Evolutionary conservation across 2,329 filamentous ascomycete genomes (phyloP), one percentile per base, ranked within the genome.

Genomic region (Beauveria rudraprayagi): DNA sequence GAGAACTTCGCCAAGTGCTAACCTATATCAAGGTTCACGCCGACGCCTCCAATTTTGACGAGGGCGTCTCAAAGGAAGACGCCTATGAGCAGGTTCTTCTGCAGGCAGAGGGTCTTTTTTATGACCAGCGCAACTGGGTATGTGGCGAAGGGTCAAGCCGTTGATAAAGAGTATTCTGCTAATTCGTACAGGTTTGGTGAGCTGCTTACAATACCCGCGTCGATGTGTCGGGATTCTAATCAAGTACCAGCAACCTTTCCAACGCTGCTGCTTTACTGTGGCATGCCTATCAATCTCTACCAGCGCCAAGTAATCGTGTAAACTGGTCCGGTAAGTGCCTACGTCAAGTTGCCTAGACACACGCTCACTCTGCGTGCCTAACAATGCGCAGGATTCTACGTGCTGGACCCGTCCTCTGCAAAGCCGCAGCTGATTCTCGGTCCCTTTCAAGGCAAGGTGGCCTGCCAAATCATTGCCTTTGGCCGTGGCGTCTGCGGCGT

Each of bases 71-170:
- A 58, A 93, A 92, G 73, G 78, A 83, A 62, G 84, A 90, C 64
- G 89, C 87, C 26, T 92, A 92, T 66, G 80, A 83, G 64, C 89
- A 92, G 68, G 84, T 93, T 1, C 75, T 92, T 14, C 78, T 87
- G 56, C 87, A 92, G 70, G 86, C 88, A 0, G 80, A 83, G 64
- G 84, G 85, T 1, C 77, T 94, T 1, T 85, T 91, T 66, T 81
- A 85, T 26, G 89, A 81, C 7, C 90, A 93, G 71, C 80, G 86
- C 56, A 92, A 93, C 69, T 93, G 90, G 90, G 90, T 92, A 75
- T 66, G 80, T 69, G 22, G 2, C 4, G 10, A 11, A 22, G 22
- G 3, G 2, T 37, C 2, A 3, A 34, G 17, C 11, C 41, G 14
- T 7, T 26, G 11, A 22, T 19, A n/a, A 26, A 5, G 26, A n/a